These are phyloP conservation scores for Colletotrichum brevisporum DNA, from an alignment of 2,329 filamentous ascomycete genomes.

Conservation along the genomic window DNA sequence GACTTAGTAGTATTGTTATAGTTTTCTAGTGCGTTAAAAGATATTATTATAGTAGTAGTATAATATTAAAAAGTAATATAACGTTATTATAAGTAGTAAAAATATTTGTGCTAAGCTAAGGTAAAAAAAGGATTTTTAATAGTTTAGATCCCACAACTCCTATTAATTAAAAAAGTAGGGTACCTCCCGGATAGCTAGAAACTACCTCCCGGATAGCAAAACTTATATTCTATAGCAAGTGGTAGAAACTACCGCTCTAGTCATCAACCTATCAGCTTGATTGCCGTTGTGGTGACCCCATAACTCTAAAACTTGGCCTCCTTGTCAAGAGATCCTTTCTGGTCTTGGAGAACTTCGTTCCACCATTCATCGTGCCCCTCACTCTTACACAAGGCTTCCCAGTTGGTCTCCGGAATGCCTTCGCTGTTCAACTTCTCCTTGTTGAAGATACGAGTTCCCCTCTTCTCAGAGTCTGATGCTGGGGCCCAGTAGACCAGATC, in stretches of 20 bases:
- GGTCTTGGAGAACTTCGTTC: slow-evolving; percentile 52
- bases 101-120: no score
- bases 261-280: neutral
- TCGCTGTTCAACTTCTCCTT: slow-evolving; percentile 7
- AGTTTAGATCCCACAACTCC: no score
- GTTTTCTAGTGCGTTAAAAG: no score
- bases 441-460: slow-evolving; percentile 29
- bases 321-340: slow-evolving; percentile 24
- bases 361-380: slow-evolving; percentile 46
- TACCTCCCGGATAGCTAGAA: no score
- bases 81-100: no score
- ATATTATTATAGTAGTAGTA: no score
- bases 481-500: slow-evolving; percentile 46
- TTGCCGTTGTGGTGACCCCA: neutral
- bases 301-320: neutral
- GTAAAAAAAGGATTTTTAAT: no score
- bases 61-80: no score
- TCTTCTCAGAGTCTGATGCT: slow-evolving; percentile 17
- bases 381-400: slow-evolving; percentile 43
- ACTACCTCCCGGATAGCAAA: no score
- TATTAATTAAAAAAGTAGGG: no score
- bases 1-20: no score
- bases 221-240: no score
- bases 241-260: neutral
- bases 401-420: slow-evolving; percentile 31